Base-by-base conservation (phyloP, 1,284 basidiomycete species). In the Wolfiporia cocos region DNA sequence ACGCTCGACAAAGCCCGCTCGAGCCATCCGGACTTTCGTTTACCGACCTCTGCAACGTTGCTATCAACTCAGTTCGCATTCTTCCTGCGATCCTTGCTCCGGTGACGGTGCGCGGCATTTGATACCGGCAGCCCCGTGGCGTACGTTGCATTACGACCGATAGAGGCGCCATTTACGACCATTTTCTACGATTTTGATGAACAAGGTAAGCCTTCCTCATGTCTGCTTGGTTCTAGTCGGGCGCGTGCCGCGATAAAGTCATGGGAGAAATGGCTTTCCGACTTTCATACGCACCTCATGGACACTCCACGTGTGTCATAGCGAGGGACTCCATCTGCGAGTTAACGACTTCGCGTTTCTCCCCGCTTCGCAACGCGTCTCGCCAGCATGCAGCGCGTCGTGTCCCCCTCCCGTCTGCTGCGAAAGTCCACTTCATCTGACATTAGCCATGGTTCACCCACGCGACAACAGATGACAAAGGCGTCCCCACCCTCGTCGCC, bases 401-500 rank as follows among this genome's bases (percentile, higher is more conserved):
- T 57, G 52, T 44, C 58, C 35, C 51, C 53, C 35, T 60, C 61
- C 26, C 51, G 53, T 44, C 49, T 62, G 15, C 43, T 57, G 33
- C 58, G 57, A 40, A 59, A 54, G 45, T 36, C 52, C 23, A 58
- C 52, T 38, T 42, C 47, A 39, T 53, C 59, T 58, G 56, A 57
- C 51, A n/a, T 41, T 37, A 47, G 50, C 37, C 46, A 45, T 47
- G 51, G 41, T 51, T n/a, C n/a, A n/a, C 48, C 49, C 39, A 72
- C 76, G 70, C 61, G 63, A 45, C 71, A 67, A 51, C 59, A 62
- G 30, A 54, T 66, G 39, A 59, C 69, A 47, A 71, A 67, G 43
- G n/a, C n/a, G n/a, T 73, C 74, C 24, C 66, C 71, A 29, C 72
- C 74, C 34, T 58, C 70, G 26, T 76, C 77, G 10, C 74, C 74